Conservation (phyloP, 805 yeast species). For the Wickerhamiella shivajii region DNA sequence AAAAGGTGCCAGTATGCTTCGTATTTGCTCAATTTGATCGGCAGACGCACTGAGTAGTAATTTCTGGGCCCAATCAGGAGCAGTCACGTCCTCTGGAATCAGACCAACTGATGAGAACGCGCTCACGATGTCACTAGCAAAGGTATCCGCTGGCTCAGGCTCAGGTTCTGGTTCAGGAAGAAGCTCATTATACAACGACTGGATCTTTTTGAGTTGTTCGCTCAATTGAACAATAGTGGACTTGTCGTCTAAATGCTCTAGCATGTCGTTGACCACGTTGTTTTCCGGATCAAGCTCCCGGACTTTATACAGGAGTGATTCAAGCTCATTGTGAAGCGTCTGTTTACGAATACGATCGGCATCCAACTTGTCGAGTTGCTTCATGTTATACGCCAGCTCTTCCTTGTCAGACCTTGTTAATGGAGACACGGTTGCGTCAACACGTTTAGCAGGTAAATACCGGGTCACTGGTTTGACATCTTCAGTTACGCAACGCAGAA, state of each 20-base stretch:
- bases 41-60: neutral
- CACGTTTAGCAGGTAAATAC: slow-evolving; percentile 19
- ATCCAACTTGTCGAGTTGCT: slow-evolving; percentile 40
- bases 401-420: slow-evolving; percentile 34
- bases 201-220: slow-evolving; percentile 12
- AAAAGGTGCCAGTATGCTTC: too few species aligned
- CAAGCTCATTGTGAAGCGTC: slow-evolving; percentile 52
- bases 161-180: too few species aligned
- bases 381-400: slow-evolving; percentile 34
- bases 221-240: slow-evolving; percentile 13
- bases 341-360: slow-evolving; percentile 38
- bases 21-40: neutral
- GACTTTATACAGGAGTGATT: slow-evolving; percentile 54
- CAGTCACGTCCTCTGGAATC: neutral
- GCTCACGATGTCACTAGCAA: too few species aligned
- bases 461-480: slow-evolving; percentile 10
- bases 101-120: too few species aligned
- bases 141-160: too few species aligned
- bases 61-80: neutral
- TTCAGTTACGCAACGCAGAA: slow-evolving; percentile 14
- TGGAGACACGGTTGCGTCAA: slow-evolving; percentile 33
- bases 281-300: slow-evolving; percentile 28
- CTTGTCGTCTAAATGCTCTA: slow-evolving; percentile 15
- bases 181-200: slow-evolving; percentile 5
- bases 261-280: slow-evolving; percentile 8